Conservation (phyloP, 1,284 basidiomycete species). For the Ceratorhiza oryzae-sativae region DNA sequence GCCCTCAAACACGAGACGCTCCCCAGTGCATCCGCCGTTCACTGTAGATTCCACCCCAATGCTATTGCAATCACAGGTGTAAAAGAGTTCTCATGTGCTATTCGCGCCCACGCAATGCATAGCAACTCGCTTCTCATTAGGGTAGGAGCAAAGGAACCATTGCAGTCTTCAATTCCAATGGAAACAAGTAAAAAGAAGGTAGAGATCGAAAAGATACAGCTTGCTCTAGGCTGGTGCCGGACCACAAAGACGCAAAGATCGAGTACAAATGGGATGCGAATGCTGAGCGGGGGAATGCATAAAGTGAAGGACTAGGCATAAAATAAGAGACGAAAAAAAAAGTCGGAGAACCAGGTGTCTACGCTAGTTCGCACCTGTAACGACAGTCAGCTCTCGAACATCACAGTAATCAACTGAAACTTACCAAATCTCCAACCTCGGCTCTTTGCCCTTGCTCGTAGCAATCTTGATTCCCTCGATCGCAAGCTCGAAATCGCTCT, state of each 20-base stretch:
- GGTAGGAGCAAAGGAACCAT: no score
- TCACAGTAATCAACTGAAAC: background rate
- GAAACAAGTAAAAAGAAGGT: conserved; percentile 29
- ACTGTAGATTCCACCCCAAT: no score
- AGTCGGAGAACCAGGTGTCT: no score
- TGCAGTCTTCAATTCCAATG: background rate
- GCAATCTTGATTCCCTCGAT: conserved; percentile 82
- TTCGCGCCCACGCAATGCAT: no score
- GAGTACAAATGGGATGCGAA: background rate
- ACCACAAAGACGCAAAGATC: conserved; percentile 29
- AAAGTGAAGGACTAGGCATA: background rate
- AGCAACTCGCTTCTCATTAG: conserved; percentile 7
- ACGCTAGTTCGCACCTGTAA: conserved; percentile 11
- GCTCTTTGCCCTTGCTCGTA: conserved; percentile 72
- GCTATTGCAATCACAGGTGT: no score
- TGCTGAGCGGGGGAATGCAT: background rate
- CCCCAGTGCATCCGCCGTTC: no score
- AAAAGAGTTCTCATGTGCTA: no score
- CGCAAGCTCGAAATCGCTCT: conserved; percentile 84
- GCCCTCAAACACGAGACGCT: no score
- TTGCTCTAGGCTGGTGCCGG: conserved; percentile 33
- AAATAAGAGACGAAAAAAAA: background rate
- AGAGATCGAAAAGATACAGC: conserved; percentile 3
- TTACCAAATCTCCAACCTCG: conserved; percentile 83
- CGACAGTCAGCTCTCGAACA: background rate